Evolutionary conservation across 768 basidiomycete species (phyloP).

Genomic region (Amanita thiersii): DNA sequence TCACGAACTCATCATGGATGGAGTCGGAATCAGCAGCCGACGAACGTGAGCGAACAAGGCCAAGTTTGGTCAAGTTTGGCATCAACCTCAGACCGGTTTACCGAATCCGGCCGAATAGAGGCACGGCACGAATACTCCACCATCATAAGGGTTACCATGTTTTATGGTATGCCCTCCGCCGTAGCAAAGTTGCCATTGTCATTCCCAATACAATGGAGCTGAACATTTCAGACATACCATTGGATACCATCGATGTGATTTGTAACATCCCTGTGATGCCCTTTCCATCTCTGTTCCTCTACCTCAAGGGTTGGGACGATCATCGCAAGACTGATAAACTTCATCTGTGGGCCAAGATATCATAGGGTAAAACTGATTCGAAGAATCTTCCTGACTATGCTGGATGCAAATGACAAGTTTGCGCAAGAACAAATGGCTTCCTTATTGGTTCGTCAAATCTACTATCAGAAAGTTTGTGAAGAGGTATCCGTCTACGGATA

Average conservation of each 20-base stretch:
- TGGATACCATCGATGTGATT: constrained; percentile 2
- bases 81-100: too few species aligned
- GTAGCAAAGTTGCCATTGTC: constrained; percentile 31
- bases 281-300: constrained; percentile 20
- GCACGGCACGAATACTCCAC: too few species aligned
- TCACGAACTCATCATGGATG: too few species aligned
- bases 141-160: constrained; percentile 27
- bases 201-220: constrained; percentile 25
- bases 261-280: constrained; percentile 23
- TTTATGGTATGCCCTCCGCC: constrained; percentile 35
- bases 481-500: not conserved
- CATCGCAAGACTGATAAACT: constrained; percentile 19
- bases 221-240: constrained; percentile 10
- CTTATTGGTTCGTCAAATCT: too few species aligned
- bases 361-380: too few species aligned
- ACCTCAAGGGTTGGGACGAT: constrained; percentile 26
- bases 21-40: too few species aligned
- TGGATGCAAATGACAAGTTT: too few species aligned
- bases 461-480: not conserved
- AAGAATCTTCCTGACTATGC: too few species aligned
- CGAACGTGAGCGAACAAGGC: too few species aligned
- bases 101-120: too few species aligned
- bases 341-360: constrained; percentile 24
- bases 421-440: too few species aligned
- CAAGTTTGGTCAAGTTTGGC: too few species aligned